phyloP scores from a whole-genome alignment of 2,329 filamentous ascomycete genomes.

The Spiromastix sp. region DNA sequence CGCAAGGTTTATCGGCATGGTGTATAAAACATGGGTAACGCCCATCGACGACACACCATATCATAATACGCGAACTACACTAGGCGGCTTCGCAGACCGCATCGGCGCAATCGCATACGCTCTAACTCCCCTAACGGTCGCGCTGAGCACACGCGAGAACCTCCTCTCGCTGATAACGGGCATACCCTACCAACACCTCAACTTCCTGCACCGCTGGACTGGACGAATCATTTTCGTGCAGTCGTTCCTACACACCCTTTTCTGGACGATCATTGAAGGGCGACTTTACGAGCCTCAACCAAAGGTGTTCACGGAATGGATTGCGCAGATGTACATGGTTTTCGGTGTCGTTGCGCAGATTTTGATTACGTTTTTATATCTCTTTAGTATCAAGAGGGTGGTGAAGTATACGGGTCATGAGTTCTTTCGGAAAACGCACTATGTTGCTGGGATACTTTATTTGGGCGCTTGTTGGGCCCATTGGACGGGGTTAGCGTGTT shows the following conservation, averaged over 20 bases:
- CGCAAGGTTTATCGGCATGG: conserved; percentile 49
- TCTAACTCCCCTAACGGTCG: conserved; percentile 58
- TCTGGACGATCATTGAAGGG: conserved; percentile 58
- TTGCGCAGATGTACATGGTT: conserved; percentile 57
- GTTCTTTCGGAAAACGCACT: conserved; percentile 65
- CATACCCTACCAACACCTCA: conserved; percentile 65
- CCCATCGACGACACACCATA: conserved; percentile 50
- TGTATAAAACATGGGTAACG: conserved; percentile 59
- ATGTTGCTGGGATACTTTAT: conserved; percentile 62
- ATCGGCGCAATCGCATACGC: conserved; percentile 63
- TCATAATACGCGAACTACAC: conserved; percentile 53
- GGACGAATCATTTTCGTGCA: conserved; percentile 64
- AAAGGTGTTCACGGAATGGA: conserved; percentile 43
- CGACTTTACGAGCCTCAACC: conserved; percentile 64
- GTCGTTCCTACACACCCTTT: conserved; percentile 57
- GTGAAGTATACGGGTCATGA: conserved; percentile 64
- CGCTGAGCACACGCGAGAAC: conserved; percentile 59
- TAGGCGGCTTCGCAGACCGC: conserved; percentile 60
- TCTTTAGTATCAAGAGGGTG: conserved; percentile 48
- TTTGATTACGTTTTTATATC: conserved; percentile 50
- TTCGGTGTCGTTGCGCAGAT: conserved; percentile 63
- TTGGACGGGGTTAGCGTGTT: conserved; percentile 58
- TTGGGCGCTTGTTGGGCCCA: conserved; percentile 68
- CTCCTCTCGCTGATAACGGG: conserved; percentile 60
- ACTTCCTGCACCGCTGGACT: conserved; percentile 67